Evolutionary conservation across 805 yeast species (phyloP).

Genomic region (Yamadazyma insecticola): DNA sequence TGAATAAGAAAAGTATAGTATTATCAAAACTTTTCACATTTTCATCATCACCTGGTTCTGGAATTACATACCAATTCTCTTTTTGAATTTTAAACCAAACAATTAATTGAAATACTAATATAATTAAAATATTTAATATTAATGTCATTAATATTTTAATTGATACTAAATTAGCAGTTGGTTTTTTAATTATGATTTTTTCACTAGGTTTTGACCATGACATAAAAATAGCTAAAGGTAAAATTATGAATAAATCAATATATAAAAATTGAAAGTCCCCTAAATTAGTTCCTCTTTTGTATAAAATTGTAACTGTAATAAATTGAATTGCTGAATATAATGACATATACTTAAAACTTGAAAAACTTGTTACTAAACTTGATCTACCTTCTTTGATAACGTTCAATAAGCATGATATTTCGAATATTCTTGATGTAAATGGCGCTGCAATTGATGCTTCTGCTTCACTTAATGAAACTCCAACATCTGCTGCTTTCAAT

Average conservation of each 20-base stretch:
- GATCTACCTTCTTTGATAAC: conserved; percentile 95
- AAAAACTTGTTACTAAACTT: conserved; percentile 88
- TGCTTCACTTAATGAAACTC: conserved; percentile 92
- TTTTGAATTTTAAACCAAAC: conserved; percentile 60
- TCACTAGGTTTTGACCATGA: conserved; percentile 89
- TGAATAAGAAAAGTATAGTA: conserved; percentile 72
- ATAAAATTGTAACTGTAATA: conserved; percentile 76
- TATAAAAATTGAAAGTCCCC: conserved; percentile 97
- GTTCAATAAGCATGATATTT: conserved; percentile 87
- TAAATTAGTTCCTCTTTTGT: conserved; percentile 83
- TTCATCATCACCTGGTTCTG: conserved; percentile 71
- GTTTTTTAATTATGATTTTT: conserved; percentile 62
- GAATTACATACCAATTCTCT: conserved; percentile 73
- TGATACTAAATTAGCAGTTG: conserved; percentile 90
- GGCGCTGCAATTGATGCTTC: conserved; percentile 99
- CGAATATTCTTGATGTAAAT: conserved; percentile 85
- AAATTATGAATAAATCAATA: conserved; percentile 84
- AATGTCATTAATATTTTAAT: conserved; percentile 82
- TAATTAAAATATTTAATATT: conserved; percentile 66
- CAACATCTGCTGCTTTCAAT: conserved; percentile 94
- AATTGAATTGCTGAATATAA: conserved; percentile 95
- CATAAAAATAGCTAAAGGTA: conserved; percentile 96
- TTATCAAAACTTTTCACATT: conserved; percentile 86
- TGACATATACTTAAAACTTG: conserved; percentile 98
- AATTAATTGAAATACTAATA: conserved; percentile 59